A percentile compares a stretch with the other conserved stretches of the same genome.
These are phyloP conservation scores for Fermentozyma sake DNA, from an alignment of 1,139 yeast genomes.

Conservation along the genomic window DNA sequence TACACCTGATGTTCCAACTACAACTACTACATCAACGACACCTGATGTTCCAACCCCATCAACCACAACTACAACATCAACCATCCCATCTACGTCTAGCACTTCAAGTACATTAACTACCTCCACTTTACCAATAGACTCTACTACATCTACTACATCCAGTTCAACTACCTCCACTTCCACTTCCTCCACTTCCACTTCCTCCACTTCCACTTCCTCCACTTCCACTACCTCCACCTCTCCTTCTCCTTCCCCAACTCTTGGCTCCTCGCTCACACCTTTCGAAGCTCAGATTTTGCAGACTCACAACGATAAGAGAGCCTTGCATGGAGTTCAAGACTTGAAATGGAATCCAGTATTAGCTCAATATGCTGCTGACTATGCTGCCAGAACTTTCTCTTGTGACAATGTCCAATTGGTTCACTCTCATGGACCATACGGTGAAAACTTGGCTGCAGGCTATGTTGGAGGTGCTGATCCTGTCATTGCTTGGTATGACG, in stretches of 20 bases:
- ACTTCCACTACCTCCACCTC: slow-evolving; percentile 6
- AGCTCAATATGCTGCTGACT: slow-evolving; percentile 44
- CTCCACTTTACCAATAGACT: slow-evolving; percentile 7
- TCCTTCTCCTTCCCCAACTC: slow-evolving; percentile 5
- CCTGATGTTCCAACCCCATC: slow-evolving; percentile 1
- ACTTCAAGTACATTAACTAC: slow-evolving; percentile 4
- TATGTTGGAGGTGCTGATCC: slow-evolving; percentile 43
- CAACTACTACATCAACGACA: slow-evolving; percentile 2
- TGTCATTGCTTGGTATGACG: slow-evolving; percentile 65
- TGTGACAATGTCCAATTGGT: slow-evolving; percentile 51
- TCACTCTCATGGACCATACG: slow-evolving; percentile 51
- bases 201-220: slow-evolving; percentile 9
- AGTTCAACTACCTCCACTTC: slow-evolving; percentile 10
- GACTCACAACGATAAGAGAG: slow-evolving; percentile 52
- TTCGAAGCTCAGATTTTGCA: slow-evolving; percentile 28
- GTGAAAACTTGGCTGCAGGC: slow-evolving; percentile 60
- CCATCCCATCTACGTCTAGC: slow-evolving; percentile 4
- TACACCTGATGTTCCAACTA: slow-evolving; percentile 6
- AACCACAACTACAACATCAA: not conserved
- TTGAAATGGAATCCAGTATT: slow-evolving; percentile 47
- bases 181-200: slow-evolving; percentile 9
- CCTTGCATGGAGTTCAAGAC: slow-evolving; percentile 45
- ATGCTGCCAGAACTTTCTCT: slow-evolving; percentile 38
- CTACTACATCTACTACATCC: slow-evolving; percentile 9
- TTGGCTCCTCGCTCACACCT: slow-evolving; percentile 4